Base-by-base conservation (phyloP, 139 green algal genomes). In the Micromonas commoda region DNA sequence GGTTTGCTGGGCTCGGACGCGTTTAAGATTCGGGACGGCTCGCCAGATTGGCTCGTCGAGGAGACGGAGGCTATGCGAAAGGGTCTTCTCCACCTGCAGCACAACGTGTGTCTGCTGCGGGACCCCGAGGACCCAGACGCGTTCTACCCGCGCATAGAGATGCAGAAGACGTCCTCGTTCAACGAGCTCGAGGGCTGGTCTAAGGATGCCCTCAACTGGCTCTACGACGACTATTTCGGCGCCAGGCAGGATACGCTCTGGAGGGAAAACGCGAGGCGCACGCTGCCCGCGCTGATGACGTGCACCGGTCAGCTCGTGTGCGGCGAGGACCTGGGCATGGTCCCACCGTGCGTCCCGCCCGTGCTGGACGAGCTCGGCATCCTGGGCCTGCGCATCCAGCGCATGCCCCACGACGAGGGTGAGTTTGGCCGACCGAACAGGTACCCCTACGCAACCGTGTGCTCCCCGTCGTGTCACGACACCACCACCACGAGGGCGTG, bases 221-320 rank as follows among this genome's bases (percentile, higher is more conserved):
- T 97, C 73, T 92, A 97, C 73, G 84, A 97, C 68, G 88, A 96
- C 71, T 96, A 98, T 85, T 96, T 90, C 80, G 93, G 90, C 85
- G 78, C 85, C 76, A 32, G 67, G 37, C 90, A 96, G 77, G 84
- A 93, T 19, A 78, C 82, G 5, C 73, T 96, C 74, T 98, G 94
- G 94, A 77, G 85, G 1, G 71, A 85, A 61, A 87, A 92, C 19
- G 91, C 91, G 31, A 71, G 91, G 60, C 79, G 78, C 63, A 96
- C 93, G 73, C 85, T 98, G 76, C 94, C 94, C 0, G 89, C 85
- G 69, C 88, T 98, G 51, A 85, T 92, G 80, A 51, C 83, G 0
- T 69, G 39, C 6, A 65, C 72, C 0, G 81, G 93, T 80, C 98
- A 97, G 93, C 89, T 98, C 39, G 89, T 97, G 53, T 99, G 92